Evolutionary conservation across 768 basidiomycete genomes (phyloP), one percentile per base, ranked within the genome.

Genomic region (Psilocybe subaeruginosa): DNA sequence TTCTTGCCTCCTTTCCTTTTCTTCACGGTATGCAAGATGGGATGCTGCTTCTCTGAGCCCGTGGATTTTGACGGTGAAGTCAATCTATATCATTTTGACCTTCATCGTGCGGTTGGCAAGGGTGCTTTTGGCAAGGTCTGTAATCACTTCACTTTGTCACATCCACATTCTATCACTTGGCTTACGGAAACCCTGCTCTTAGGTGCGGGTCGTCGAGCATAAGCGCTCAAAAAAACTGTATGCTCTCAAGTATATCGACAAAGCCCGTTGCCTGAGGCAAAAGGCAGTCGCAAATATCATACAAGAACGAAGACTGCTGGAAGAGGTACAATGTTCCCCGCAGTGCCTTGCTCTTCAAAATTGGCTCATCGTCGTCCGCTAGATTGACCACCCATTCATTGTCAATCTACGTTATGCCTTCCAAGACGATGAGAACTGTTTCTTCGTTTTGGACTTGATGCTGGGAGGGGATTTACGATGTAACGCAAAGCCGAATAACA

Each of bases 211-310:
- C 49, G 94, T 99, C 63, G 95, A 98, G 74, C 95, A 97, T 79
- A 97, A 97, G 74, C 88, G 89, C 70, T 86, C 92, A 2, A 95
- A 95, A 72, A 87, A 93, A 67, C 82, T 98, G 1, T 97, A 93
- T 72, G 96, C 96, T 19, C 87, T 98, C 77, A 99, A 99, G 72
- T 98, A 99, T 78, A 95, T 99, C 79, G 96, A 99, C 76, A 99
- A 99, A 76, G 83, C 92, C 49, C 89, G 88, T 71, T 93, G 95
- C 74, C 89, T 95, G 62, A 89, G 89, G 71, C 93, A 95, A 79
- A 93, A 91, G 74, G 93, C 95, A 9, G 85, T 96, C 8, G 92
- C 91, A 27, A 96, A 97, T 72, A 89, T 93, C 68, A 93, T 98
- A 58, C 96, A 99, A 75, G 96, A 98, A 75, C 85, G 96, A 31